phyloP scores from a whole-genome alignment of 768 basidiomycete species.

The Tricholoma sp. region DNA sequence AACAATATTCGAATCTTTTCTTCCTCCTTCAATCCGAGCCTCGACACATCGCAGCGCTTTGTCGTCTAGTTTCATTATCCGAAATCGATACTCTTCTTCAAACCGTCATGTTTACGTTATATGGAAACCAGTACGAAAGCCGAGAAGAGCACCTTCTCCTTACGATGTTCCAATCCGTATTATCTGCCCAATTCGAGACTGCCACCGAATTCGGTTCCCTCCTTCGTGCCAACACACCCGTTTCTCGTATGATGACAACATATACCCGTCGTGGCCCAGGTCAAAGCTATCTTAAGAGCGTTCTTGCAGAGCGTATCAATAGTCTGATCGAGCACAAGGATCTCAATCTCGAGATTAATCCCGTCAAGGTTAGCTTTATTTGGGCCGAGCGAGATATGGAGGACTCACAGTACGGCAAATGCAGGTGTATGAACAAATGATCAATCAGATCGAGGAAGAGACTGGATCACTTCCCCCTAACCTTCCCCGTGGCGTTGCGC shows the following conservation, averaged over 20 bases:
- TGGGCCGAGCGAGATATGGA: neutral
- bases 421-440: conserved; percentile 99
- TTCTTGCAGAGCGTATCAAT: conserved; percentile 97
- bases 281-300: conserved; percentile 96
- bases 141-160: conserved; percentile 96
- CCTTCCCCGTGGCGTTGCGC: conserved; percentile 88
- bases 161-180: conserved; percentile 99
- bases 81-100: conserved; percentile 99
- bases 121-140: conserved; percentile 98
- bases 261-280: conserved; percentile 98
- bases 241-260: conserved; percentile 99
- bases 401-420: neutral
- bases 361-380: conserved; percentile 69
- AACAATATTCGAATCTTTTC: conserved; percentile 98
- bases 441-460: conserved; percentile 97
- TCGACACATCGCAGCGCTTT: conserved; percentile 92
- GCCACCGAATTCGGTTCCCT: conserved; percentile 99
- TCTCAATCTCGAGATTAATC: conserved; percentile 98
- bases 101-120: conserved; percentile 99
- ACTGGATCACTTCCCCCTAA: conserved; percentile 88
- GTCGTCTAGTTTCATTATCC: conserved; percentile 90
- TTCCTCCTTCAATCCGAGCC: conserved; percentile 98
- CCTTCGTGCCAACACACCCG: conserved; percentile 96
- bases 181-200: conserved; percentile 98
- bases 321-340: conserved; percentile 99